Base-by-base conservation (phyloP, 371 early-diverging fungal genomes). In the Mortierella sp. region DNA sequence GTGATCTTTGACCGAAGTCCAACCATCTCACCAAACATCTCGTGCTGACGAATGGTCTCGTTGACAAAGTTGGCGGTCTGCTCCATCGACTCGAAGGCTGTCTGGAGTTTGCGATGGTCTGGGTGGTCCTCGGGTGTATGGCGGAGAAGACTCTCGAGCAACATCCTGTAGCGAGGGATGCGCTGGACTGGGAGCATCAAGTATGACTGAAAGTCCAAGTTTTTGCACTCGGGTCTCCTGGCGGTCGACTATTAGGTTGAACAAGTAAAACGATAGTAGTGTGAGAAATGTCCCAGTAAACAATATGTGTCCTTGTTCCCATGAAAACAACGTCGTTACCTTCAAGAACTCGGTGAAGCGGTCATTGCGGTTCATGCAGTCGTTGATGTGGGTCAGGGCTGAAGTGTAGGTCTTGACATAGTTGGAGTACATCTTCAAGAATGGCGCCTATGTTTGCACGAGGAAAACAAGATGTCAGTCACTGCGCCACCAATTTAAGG, bases 181-280 rank as follows among this genome's bases (percentile, higher is more conserved):
- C 97, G 89, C 83, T 97, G 97, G 57, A 97, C 93, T 8, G 97
- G 97, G 46, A 96, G 86, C 70, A 96, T 93, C 79, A 97, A 83
- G 86, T 93, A 95, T 43, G 95, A 90, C 73, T 95, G 94, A 64
- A 97, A 91, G 74, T 89, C 90, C 76, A 96, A 83, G n/a, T 87
- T 89, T 64, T 87, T 89, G 82, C 93, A 91, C 57, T 93, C 91
- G 59, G 89, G 84, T 31, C 76, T 82, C 24, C 86, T 78, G 13
- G 83, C 87, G 31, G 88, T 79, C 11, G 77, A 64, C 89, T 89
- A 80, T 69, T 6, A 40, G 34, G 50, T 40, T 6, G 43, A 6
- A 4, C n/a, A 26, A 37, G 5, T 5, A 43, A 8, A 9, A 11
- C 0, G 43, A 34, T 9, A n/a, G 4, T 34, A 37, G 19, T 21